phyloP scores from a whole-genome alignment of 1,284 basidiomycete species.

The Ganoderma sp. region DNA sequence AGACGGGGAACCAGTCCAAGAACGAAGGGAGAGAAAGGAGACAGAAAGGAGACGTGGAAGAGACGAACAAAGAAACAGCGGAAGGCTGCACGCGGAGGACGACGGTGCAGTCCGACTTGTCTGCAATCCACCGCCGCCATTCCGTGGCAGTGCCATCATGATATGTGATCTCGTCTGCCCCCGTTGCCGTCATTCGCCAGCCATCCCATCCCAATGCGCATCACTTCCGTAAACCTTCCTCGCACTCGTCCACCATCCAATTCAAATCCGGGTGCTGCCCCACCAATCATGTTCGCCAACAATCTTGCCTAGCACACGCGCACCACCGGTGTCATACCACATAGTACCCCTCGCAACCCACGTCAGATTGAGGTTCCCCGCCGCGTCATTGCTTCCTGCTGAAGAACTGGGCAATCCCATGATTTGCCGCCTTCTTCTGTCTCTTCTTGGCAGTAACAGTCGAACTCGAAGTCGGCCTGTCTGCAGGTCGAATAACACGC shows the following conservation, averaged over 20 bases:
- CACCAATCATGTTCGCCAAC: not conserved
- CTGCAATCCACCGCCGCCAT: slow-evolving; percentile 27
- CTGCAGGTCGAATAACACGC: slow-evolving; percentile 30
- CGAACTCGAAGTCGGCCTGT: slow-evolving; percentile 17
- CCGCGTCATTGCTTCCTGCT: slow-evolving; percentile 41
- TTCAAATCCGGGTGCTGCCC: not conserved
- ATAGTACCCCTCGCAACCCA: slow-evolving; percentile 3
- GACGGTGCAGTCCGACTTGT: slow-evolving; percentile 25
- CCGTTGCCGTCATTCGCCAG: slow-evolving; percentile 24
- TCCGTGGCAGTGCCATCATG: slow-evolving; percentile 30
- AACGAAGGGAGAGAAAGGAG: slow-evolving; percentile 38
- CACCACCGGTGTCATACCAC: not conserved
- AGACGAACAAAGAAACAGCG: slow-evolving; percentile 32
- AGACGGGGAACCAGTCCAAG: slow-evolving; percentile 51
- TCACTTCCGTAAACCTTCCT: slow-evolving; percentile 2
- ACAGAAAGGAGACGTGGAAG: slow-evolving; percentile 32
- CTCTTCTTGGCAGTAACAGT: slow-evolving; percentile 44
- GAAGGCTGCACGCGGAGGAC: slow-evolving; percentile 22
- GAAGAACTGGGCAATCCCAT: slow-evolving; percentile 84
- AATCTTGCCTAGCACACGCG: not conserved
- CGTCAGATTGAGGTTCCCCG: slow-evolving; percentile 14
- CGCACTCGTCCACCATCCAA: slow-evolving; percentile 7
- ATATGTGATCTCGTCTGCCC: slow-evolving; percentile 25
- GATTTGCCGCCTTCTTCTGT: slow-evolving; percentile 40
- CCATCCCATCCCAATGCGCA: not conserved